Evolutionary conservation across 257 asterid species (phyloP).

Genomic region (Leptodermis oblonga): DNA sequence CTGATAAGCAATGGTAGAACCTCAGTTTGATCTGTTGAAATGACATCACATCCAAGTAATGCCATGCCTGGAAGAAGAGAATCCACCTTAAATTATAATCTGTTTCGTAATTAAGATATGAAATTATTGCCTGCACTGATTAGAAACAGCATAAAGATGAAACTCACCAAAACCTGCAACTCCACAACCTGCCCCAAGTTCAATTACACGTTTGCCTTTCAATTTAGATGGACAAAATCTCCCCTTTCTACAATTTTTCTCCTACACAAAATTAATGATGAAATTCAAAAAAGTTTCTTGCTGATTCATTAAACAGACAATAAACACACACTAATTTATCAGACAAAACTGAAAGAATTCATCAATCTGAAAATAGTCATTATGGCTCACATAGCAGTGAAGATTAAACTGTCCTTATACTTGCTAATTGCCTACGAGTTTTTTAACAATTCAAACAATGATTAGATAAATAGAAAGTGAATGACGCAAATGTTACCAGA

Average conservation of each 20-base stretch:
- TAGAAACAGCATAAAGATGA: conserved; percentile 16
- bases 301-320: conserved; percentile 17
- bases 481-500: conserved; percentile 49
- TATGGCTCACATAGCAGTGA: not conserved
- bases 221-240: conserved; percentile 79
- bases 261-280: conserved; percentile 38
- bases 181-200: conserved; percentile 99
- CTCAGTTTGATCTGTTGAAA: conserved; percentile 90
- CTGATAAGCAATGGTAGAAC: conserved; percentile 91
- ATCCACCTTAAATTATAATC: conserved; percentile 13
- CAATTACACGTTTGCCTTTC: conserved; percentile 91
- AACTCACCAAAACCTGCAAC: conserved; percentile 90
- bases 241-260: conserved; percentile 83
- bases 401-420: not conserved
- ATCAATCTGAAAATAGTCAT: not conserved
- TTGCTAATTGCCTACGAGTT: not conserved
- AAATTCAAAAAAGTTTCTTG: conserved; percentile 22
- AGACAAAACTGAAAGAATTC: not conserved
- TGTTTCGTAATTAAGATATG: not conserved
- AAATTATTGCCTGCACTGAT: conserved; percentile 4
- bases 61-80: conserved; percentile 78
- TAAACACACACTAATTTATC: not conserved
- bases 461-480: not conserved
- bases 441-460: not conserved
- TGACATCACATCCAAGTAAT: conserved; percentile 83